A percentile compares a stretch with the other conserved stretches of the same genome.
Evolutionary conservation across 192 early-diverging fungal species (phyloP).

Genomic region (Coemansia pectinata): DNA sequence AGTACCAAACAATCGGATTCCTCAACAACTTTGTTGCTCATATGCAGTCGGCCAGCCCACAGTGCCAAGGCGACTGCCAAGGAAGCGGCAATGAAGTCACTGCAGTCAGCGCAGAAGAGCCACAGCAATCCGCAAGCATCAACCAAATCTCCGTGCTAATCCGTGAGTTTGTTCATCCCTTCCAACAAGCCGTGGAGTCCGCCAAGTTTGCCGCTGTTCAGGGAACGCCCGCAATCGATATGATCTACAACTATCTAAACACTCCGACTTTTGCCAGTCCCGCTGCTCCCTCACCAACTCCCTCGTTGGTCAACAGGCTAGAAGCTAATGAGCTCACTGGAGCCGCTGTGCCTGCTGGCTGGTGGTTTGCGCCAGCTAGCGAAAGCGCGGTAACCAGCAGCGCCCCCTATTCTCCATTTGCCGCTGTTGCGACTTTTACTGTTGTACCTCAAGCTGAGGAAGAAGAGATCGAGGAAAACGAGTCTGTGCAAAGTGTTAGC

Average conservation of each 20-base stretch:
- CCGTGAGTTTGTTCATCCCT: slow-evolving; percentile 12
- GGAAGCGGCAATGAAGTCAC: not conserved
- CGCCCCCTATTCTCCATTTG: not conserved
- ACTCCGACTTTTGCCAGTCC: not conserved
- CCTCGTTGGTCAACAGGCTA: slow-evolving; percentile 13
- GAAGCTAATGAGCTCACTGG: not conserved
- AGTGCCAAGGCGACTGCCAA: slow-evolving; percentile 43
- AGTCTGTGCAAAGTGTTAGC: not conserved
- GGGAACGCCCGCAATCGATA: slow-evolving; percentile 34
- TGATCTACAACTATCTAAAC: slow-evolving; percentile 45
- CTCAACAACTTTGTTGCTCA: slow-evolving; percentile 9
- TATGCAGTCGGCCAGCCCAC: not conserved
- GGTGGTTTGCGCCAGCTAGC: slow-evolving; percentile 2
- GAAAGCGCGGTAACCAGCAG: not conserved
- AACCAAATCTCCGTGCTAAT: not conserved
- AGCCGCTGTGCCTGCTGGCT: not conserved
- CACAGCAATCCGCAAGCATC: not conserved
- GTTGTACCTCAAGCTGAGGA: not conserved
- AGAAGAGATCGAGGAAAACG: not conserved
- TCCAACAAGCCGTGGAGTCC: not conserved
- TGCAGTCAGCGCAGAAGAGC: not conserved
- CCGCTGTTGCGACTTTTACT: not conserved
- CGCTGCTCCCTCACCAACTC: not conserved
- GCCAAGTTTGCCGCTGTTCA: slow-evolving; percentile 1
- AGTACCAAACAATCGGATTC: not conserved